Conservation (phyloP, 1,284 basidiomycete genomes). For the Cryptococcus hybrid region DNA sequence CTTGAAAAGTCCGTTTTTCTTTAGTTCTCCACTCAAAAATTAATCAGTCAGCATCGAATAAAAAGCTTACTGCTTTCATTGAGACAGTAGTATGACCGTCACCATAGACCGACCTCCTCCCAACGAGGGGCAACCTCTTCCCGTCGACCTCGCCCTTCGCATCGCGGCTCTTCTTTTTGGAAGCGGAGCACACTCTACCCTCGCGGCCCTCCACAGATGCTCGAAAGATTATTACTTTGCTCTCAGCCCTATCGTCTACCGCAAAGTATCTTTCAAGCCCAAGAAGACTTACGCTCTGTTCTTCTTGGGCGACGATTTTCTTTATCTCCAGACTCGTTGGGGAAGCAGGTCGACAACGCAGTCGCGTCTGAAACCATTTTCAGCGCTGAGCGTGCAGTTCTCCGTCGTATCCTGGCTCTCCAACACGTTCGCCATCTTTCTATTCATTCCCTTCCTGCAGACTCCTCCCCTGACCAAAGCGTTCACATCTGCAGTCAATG, state of each 20-base stretch:
- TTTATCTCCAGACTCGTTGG: background rate
- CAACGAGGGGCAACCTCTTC: conserved; percentile 2
- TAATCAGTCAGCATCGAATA: too few species aligned
- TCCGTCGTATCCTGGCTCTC: conserved; percentile 10
- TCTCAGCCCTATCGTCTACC: conserved; percentile 21
- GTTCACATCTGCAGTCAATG: background rate
- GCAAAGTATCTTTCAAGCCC: conserved; percentile 10
- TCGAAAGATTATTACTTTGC: conserved; percentile 19
- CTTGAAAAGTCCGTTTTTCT: too few species aligned
- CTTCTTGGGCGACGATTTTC: background rate
- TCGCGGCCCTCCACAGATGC: conserved; percentile 13
- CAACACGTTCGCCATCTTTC: conserved; percentile 11
- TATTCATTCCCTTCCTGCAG: conserved; percentile 8
- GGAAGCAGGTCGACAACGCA: conserved; percentile 1
- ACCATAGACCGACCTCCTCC: too few species aligned
- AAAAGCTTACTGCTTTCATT: too few species aligned
- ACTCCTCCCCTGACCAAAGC: conserved; percentile 7
- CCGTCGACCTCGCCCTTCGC: conserved; percentile 23
- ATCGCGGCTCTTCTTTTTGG: conserved; percentile 18
- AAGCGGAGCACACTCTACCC: conserved; percentile 2
- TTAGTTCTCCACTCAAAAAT: too few species aligned
- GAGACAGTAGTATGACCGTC: too few species aligned
- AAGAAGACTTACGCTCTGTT: conserved; percentile 9
- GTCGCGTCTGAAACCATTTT: conserved; percentile 1
- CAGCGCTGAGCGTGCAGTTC: background rate